These are phyloP conservation scores for Russula griseocarnosa DNA, from an alignment of 768 basidiomycete genomes.

Conservation along the genomic window DNA sequence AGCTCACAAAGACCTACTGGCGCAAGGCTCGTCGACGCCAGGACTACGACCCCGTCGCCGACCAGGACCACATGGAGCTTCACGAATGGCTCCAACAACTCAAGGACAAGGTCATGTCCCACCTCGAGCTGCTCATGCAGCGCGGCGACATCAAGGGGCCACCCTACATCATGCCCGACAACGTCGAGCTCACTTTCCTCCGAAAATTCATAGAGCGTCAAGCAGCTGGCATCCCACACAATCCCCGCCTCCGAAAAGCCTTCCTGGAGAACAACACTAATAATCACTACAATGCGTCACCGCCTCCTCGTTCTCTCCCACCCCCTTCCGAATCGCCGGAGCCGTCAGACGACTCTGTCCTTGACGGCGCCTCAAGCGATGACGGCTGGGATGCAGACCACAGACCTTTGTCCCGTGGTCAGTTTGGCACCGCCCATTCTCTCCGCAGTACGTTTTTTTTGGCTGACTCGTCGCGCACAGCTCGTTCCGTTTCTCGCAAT, in stretches of 20 bases:
- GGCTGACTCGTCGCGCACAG: conserved; percentile 2
- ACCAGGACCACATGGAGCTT: conserved; percentile 86
- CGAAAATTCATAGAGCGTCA: conserved; percentile 82
- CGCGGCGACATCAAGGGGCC: conserved; percentile 84
- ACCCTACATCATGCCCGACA: conserved; percentile 76
- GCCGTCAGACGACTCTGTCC: conserved; percentile 27
- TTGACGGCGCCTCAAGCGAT: conserved; percentile 21
- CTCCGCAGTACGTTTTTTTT: background rate
- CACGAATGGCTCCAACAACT: conserved; percentile 86
- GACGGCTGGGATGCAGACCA: conserved; percentile 25
- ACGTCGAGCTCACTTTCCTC: conserved; percentile 71
- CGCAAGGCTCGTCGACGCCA: conserved; percentile 70
- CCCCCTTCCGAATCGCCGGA: conserved; percentile 23
- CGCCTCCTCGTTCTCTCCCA: conserved; percentile 14
- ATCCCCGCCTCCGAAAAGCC: conserved; percentile 60
- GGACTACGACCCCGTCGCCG: conserved; percentile 79
- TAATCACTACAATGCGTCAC: conserved; percentile 7
- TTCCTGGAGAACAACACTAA: conserved; percentile 21
- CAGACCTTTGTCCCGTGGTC: conserved; percentile 11
- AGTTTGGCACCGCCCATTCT: background rate
- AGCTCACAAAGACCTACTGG: conserved; percentile 84
- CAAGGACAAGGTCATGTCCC: conserved; percentile 86
- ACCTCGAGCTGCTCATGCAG: conserved; percentile 82
- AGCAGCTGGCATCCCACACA: conserved; percentile 68
- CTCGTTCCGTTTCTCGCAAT: conserved; percentile 17